phyloP scores from a whole-genome alignment of 2,329 filamentous ascomycete species.

The Lecanosticta acicola region DNA sequence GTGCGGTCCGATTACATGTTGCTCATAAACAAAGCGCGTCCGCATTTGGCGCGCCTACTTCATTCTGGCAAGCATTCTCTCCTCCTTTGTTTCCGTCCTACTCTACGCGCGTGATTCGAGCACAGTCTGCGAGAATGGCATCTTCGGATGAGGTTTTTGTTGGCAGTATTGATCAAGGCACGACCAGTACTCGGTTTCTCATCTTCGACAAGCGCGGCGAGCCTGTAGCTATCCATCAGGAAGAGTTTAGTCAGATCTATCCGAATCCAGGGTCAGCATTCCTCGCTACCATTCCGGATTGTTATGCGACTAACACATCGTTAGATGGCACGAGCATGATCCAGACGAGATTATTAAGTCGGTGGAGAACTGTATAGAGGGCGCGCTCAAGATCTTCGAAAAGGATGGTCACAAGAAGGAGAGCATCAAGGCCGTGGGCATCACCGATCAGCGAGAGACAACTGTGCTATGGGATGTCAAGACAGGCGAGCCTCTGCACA shows the following conservation, averaged over 20 bases:
- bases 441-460: conserved; percentile 89
- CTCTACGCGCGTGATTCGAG: neutral
- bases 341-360: conserved; percentile 69
- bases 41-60: conserved; percentile 5
- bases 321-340: conserved; percentile 85
- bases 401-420: conserved; percentile 61
- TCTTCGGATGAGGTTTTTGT: conserved; percentile 57
- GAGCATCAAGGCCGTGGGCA: conserved; percentile 71
- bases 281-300: neutral
- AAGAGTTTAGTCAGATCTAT: conserved; percentile 80
- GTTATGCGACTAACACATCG: conserved; percentile 7
- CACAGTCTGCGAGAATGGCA: conserved; percentile 17
- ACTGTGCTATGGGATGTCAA: conserved; percentile 76
- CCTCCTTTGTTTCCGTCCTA: neutral
- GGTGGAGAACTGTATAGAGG: conserved; percentile 73
- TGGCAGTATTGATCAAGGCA: conserved; percentile 85
- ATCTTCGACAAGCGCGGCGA: conserved; percentile 79
- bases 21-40: conserved; percentile 9
- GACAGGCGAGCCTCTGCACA: conserved; percentile 74
- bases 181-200: conserved; percentile 81
- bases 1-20: no score
- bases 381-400: conserved; percentile 65
- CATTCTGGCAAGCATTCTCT: conserved; percentile 2
- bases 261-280: conserved; percentile 71
- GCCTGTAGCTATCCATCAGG: conserved; percentile 75